Conservation (phyloP, 2,329 filamentous ascomycete species). For the Ceratocystis diversiconidia region DNA sequence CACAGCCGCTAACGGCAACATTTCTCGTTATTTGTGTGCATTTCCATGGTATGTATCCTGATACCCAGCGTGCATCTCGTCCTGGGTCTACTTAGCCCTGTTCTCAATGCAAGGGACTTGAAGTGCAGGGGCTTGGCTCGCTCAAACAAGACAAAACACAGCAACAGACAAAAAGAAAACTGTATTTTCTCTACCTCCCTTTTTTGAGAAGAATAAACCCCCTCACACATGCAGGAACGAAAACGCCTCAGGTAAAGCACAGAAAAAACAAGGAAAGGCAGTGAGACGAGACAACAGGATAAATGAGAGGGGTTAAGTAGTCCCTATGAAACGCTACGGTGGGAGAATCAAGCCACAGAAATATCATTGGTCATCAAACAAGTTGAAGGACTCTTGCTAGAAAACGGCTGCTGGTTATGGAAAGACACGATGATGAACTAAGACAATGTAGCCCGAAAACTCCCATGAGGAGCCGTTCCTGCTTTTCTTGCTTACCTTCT, state of each 20-base stretch:
- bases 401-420: not conserved
- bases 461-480: not conserved
- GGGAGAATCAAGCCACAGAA: not conserved
- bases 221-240: slow-evolving; percentile 7
- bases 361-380: not conserved
- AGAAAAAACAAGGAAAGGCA: not conserved
- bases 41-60: not conserved
- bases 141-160: not conserved
- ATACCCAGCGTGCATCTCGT: not conserved
- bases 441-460: not conserved
- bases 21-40: not conserved
- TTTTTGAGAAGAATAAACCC: not conserved
- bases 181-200: not conserved
- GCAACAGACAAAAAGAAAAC: not conserved
- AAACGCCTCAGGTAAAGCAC: not conserved
- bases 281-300: not conserved
- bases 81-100: not conserved
- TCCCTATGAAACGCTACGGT: not conserved
- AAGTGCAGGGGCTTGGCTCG: not conserved
- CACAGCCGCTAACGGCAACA: too few relatives aligned
- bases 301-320: not conserved
- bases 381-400: not conserved
- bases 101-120: not conserved
- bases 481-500: not conserved
- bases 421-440: not conserved